Evolutionary conservation across 1,284 basidiomycete genomes (phyloP).

Genomic region (Leccinum fuscescens): DNA sequence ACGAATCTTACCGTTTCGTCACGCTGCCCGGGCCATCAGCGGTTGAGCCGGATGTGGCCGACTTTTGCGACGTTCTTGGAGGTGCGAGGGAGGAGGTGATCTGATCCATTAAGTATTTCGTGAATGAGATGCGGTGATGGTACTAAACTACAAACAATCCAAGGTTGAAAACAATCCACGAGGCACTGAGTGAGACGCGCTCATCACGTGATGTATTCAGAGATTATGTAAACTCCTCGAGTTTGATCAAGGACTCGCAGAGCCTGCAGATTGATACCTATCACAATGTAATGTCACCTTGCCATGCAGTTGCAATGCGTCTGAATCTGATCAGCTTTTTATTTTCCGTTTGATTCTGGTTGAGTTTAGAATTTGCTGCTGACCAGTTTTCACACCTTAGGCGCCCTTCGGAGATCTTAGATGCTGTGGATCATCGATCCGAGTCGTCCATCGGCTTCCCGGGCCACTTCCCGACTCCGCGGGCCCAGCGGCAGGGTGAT

Average conservation of each 20-base stretch:
- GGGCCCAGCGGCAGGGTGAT: not conserved
- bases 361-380: not conserved
- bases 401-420: not conserved
- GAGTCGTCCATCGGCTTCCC: no score
- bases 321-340: not conserved
- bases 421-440: not conserved
- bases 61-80: slow-evolving; percentile 54
- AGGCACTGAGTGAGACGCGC: slow-evolving; percentile 19
- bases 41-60: slow-evolving; percentile 46
- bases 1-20: slow-evolving; percentile 63
- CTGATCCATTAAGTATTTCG: slow-evolving; percentile 57
- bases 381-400: not conserved
- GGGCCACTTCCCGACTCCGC: not conserved
- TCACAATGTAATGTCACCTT: no score
- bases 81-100: slow-evolving; percentile 64
- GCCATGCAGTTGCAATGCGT: no score
- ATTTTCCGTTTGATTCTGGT: not conserved
- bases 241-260: no score
- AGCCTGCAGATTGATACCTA: no score
- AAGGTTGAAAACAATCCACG: slow-evolving; percentile 2
- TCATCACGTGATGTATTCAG: slow-evolving; percentile 21
- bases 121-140: not conserved
- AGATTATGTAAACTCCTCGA: not conserved
- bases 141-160: slow-evolving; percentile 1
- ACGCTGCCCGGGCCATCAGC: slow-evolving; percentile 68